phyloP scores from a whole-genome alignment of 768 basidiomycete species.

The Melanogaster broomeanus region DNA sequence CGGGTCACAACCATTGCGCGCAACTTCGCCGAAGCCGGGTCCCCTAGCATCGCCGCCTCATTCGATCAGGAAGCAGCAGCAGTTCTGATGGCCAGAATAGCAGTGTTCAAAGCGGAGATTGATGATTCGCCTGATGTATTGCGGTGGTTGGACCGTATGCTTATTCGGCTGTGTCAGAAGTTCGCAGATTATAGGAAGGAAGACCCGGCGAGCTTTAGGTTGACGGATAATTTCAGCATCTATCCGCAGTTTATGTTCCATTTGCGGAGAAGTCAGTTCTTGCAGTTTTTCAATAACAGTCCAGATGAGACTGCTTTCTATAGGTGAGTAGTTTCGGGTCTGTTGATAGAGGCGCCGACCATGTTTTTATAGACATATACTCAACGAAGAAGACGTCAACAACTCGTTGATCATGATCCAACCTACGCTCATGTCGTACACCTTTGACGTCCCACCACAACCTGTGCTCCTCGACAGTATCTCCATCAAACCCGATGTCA shows the following conservation, averaged over 20 bases:
- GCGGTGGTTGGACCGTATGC: constrained; percentile 97
- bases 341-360: constrained; percentile 1
- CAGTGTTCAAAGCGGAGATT: constrained; percentile 98
- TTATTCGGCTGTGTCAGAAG: constrained; percentile 97
- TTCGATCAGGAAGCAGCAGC: constrained; percentile 99
- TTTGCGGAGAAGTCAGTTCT: constrained; percentile 92
- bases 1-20: constrained; percentile 98
- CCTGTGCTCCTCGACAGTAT: constrained; percentile 97
- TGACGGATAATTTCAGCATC: constrained; percentile 95
- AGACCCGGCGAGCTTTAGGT: constrained; percentile 90
- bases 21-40: constrained; percentile 97
- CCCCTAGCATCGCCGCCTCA: constrained; percentile 86
- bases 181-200: constrained; percentile 99
- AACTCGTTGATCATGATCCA: constrained; percentile 99
- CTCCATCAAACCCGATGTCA: constrained; percentile 95
- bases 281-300: constrained; percentile 99
- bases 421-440: constrained; percentile 98
- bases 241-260: constrained; percentile 99
- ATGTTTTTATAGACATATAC: constrained; percentile 66
- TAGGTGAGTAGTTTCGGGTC: constrained; percentile 51
- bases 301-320: constrained; percentile 99
- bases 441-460: constrained; percentile 87
- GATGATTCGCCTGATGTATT: constrained; percentile 97
- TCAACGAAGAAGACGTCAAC: constrained; percentile 98
- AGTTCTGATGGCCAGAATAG: constrained; percentile 97